These are phyloP conservation scores for Fraxinus excelsior DNA, from an alignment of 257 asterid species.

Conservation along the genomic window DNA sequence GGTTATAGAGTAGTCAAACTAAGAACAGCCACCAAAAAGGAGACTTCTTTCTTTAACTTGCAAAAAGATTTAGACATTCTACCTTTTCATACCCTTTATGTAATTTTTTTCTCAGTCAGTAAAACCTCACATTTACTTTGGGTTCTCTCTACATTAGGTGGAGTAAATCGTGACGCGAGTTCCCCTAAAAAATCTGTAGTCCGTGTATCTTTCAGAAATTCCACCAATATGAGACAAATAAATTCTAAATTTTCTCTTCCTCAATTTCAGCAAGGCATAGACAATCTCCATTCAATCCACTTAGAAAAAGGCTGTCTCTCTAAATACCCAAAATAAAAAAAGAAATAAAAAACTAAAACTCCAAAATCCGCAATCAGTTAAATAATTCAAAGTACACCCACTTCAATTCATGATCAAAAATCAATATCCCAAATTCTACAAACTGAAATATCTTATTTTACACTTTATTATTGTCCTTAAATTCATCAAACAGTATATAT, in stretches of 20 bases:
- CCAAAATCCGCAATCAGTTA: background rate
- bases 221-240: background rate
- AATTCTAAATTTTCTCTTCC: background rate
- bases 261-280: background rate
- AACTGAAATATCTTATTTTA: background rate
- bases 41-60: too few relatives aligned
- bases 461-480: constrained; percentile 11
- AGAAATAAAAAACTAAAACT: background rate
- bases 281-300: background rate
- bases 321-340: background rate
- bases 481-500: background rate
- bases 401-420: background rate
- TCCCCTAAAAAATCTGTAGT: background rate
- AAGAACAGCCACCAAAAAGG: background rate
- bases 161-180: background rate
- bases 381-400: background rate
- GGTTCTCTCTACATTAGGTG: background rate
- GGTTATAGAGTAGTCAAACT: background rate
- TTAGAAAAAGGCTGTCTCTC: background rate
- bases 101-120: background rate
- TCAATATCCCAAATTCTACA: background rate
- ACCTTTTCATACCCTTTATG: background rate
- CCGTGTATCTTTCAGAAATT: background rate
- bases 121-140: background rate
- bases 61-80: background rate